phyloP scores from a whole-genome alignment of 768 basidiomycete species.

The Podaxis sp. region DNA sequence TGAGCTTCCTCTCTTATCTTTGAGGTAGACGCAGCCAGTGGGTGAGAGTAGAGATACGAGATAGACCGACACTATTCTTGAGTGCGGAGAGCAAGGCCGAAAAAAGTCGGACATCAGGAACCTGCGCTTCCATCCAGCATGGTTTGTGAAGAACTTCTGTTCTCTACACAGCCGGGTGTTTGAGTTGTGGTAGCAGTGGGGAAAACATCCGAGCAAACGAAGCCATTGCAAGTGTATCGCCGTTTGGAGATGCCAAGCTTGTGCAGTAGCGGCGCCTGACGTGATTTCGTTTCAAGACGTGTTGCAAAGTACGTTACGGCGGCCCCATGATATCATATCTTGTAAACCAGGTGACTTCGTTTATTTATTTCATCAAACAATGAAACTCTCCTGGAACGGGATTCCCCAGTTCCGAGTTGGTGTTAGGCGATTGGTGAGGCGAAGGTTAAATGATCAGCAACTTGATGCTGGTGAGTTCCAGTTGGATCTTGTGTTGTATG shows the following conservation, averaged over 20 bases:
- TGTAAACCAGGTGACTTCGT: neutral
- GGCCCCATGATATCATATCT: neutral
- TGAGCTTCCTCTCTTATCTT: neutral
- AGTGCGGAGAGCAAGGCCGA: neutral
- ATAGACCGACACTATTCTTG: neutral
- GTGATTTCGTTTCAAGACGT: neutral
- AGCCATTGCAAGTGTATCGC: neutral
- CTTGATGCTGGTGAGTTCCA: neutral
- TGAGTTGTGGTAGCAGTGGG: neutral
- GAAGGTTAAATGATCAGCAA: conserved; percentile 1
- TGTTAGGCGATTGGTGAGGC: conserved; percentile 1
- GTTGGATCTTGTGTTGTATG: neutral
- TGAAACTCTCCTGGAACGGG: neutral
- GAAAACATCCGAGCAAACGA: neutral
- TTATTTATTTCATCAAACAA: neutral
- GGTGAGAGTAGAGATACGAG: neutral
- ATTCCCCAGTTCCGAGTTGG: neutral
- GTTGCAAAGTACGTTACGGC: neutral
- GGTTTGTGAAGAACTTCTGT: neutral
- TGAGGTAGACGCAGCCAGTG: neutral
- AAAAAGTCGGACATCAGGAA: neutral
- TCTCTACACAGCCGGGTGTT: neutral
- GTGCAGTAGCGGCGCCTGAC: neutral
- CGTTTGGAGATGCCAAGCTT: neutral
- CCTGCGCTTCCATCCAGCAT: neutral